Evolutionary conservation across 192 early-diverging fungal genomes (phyloP), one percentile per base, ranked within the genome.

Genomic region (Umbelopsis ramanniana): DNA sequence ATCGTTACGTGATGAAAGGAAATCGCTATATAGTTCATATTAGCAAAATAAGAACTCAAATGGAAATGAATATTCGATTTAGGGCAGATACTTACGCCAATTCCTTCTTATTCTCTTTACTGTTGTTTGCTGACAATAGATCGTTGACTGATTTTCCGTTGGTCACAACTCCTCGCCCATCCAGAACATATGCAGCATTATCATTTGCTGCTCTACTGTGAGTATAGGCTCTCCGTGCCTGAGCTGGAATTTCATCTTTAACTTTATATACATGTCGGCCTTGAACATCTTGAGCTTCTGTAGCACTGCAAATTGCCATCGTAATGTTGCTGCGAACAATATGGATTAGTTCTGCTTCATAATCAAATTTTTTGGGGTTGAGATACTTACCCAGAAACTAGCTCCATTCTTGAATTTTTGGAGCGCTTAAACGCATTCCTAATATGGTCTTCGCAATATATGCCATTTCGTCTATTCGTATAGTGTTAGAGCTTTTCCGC

Each of bases 381-480:
- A 37, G 33, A 29, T 37, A 19, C 17, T 63, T 19, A 63, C 57
- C 57, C 57, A 17, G 57, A 63, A 29, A 29, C 57, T 17, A 63
- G 26, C 15, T 63, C 57, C 57, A 63, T 63, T 63, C 57, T 63
- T 4, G 57, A 29, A 63, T 63, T 63, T 35, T 63, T 63, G 7
- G 57, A 63, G 17, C 57, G 29, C 26, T 63, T 63, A 14, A 37
- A 63, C 0, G 57, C 57, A 35, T 37, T 37, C 57, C 26, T 63
- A 14, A 63, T 26, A 35, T 63, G 57, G 8, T 63, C 57, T 63
- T 63, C 57, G 7, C 57, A 63, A 63, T 63, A 63, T 4, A 63
- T 63, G 17, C 57, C 57, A n/a, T 29, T 63, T 63, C 57, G 57
- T 8, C 57, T 35, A 37, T 21, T 6, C 15, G 3, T 17, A 15